Conservation (phyloP, 352 stramenopile genomes). For the Pelagophyceae sp. region DNA sequence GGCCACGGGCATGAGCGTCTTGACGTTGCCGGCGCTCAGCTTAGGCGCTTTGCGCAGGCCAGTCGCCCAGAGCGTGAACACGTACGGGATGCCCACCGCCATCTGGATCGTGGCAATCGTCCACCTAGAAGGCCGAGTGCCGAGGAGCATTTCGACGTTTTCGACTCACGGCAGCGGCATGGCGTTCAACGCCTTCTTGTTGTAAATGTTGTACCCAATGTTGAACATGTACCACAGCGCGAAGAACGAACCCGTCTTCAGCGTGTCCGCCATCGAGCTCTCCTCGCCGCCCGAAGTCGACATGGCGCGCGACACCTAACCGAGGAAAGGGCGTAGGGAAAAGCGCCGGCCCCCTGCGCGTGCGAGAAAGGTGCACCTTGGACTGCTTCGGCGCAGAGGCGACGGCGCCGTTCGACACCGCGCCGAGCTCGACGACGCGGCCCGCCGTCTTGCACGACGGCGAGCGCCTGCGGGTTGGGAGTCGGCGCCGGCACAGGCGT, state of each 20-base stretch:
- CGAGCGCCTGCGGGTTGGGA: not conserved
- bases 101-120: constrained; percentile 42
- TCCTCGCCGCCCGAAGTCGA: not conserved
- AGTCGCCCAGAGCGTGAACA: constrained; percentile 33
- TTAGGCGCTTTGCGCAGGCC: constrained; percentile 31
- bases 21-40: constrained; percentile 25
- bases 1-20: constrained; percentile 27
- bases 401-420: not conserved
- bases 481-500: not conserved
- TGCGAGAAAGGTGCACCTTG: no score
- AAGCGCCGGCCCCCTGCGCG: no score
- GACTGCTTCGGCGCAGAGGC: not conserved
- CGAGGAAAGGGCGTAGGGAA: no score
- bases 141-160: no score
- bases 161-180: constrained; percentile 40
- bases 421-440: not conserved
- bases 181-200: constrained; percentile 43
- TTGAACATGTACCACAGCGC: constrained; percentile 44
- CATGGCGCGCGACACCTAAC: not conserved
- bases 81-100: constrained; percentile 39
- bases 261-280: constrained; percentile 20
- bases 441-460: not conserved
- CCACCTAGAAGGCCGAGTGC: no score
- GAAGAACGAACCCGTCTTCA: constrained; percentile 39
- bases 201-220: constrained; percentile 48